Percentiles rank a stretch among this genome's conserved stretches.
These are phyloP conservation scores for Coleophoma crateriformis DNA, from an alignment of 2,329 filamentous ascomycete genomes.

Conservation along the genomic window DNA sequence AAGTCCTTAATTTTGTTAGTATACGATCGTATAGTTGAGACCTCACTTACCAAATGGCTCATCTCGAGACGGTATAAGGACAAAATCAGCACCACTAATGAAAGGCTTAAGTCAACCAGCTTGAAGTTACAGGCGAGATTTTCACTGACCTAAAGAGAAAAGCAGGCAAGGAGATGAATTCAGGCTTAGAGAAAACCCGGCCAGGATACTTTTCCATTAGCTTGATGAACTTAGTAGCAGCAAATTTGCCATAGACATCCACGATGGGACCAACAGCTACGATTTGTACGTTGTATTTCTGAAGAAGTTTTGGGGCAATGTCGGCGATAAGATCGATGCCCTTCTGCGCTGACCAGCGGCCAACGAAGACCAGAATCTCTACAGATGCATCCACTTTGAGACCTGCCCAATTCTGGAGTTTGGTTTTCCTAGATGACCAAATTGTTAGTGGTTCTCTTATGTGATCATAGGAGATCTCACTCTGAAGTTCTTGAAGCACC, in stretches of 20 bases:
- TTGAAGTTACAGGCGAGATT: not conserved
- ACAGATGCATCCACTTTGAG: not conserved
- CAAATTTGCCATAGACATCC: not conserved
- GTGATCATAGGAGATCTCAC: no score
- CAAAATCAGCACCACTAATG: not conserved
- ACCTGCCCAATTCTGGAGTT: conserved; percentile 42
- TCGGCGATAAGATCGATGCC: not conserved
- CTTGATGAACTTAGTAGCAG: not conserved
- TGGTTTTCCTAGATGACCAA: conserved; percentile 17
- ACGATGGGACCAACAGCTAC: not conserved
- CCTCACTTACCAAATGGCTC: not conserved
- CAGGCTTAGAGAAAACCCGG: not conserved
- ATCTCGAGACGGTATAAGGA: not conserved
- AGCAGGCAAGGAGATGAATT: not conserved
- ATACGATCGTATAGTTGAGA: not conserved
- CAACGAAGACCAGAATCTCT: not conserved
- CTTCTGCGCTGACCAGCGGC: not conserved
- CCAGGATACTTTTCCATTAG: not conserved
- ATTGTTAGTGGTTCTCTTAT: no score
- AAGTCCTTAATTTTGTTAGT: not conserved
- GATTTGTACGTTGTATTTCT: not conserved
- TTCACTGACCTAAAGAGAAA: not conserved
- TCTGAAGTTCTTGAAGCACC: not conserved
- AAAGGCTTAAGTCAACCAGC: not conserved
- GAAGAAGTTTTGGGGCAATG: not conserved